Evolutionary conservation across 2,329 filamentous ascomycete genomes (phyloP).

Genomic region (Botrytis fragariae): DNA sequence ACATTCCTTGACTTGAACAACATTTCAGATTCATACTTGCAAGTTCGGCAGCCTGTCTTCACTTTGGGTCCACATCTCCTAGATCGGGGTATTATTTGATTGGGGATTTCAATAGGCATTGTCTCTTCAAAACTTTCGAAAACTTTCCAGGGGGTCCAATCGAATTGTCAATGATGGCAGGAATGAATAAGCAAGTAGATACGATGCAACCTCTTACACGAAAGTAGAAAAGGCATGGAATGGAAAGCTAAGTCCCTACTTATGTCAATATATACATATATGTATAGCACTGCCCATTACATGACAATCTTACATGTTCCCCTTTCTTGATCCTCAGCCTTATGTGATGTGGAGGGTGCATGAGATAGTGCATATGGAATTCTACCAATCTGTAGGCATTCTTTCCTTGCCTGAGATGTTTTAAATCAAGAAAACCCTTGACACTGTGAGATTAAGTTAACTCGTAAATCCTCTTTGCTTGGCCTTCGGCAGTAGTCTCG

Average conservation of each 20-base stretch:
- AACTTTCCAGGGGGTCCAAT: neutral
- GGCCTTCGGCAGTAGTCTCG: neutral
- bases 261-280: neutral
- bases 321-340: neutral
- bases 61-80: constrained; percentile 16
- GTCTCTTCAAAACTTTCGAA: neutral
- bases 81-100: neutral
- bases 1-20: neutral
- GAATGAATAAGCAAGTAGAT: constrained; percentile 1
- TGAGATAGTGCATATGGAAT: neutral
- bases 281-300: neutral
- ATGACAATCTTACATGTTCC: neutral
- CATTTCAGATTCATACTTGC: constrained; percentile 12
- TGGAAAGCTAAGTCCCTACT: neutral
- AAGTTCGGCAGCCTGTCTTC: constrained; percentile 21
- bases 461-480: neutral
- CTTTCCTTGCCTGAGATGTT: neutral
- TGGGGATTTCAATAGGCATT: neutral
- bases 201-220: neutral
- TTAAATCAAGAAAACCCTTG: neutral
- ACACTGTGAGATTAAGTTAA: neutral
- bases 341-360: neutral
- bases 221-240: neutral
- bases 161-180: neutral
- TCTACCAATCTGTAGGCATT: neutral